Evolutionary conservation across 192 early-diverging fungal species (phyloP), one percentile per base, ranked within the genome.

Genomic region (Geranomyces variabilis): DNA sequence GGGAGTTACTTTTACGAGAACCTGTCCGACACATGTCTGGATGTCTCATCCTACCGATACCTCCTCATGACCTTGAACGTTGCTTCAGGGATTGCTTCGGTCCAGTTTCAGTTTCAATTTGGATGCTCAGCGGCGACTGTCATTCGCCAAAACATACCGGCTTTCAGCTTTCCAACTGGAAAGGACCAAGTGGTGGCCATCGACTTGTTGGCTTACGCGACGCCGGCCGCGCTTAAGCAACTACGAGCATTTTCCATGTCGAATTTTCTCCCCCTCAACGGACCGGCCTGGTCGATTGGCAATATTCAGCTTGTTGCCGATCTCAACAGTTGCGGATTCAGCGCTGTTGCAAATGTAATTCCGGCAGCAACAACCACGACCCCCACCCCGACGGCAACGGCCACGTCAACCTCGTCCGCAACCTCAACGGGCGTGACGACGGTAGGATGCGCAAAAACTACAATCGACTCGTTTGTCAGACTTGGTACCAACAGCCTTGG

Each of bases 1-100:
- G 58, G 58, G 5, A 31, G 21, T 26, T 60, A 60, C 29, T 60
- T 33, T 19, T 60, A 60, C 31, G 58, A 60, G 29, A 60, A 60
- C 31, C 22, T 60, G 4, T 19, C 29, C 58, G 31, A 28, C 9
- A 28, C 58, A 26, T 60, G 31, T 26, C 8, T 60, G 21, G 31
- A 60, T 33, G 58, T 34, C 9, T 31, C 28, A 7, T 7, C 29
- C 29, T 60, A 60, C 58, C 6, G 29, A 8, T 60, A 33, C 29
- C 22, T 60, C 17, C 3, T 60, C 58, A 29, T 60, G 31, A 29
- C 31, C 12, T 26, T 60, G 7, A 34, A 33, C 29, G 29, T 33
- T 17, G 58, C 58, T 4, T 33, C 58, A 26, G 31, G 21, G 19
- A 29, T 1, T 7, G 58, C 51, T 24, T 24, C 51, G n/a, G 24